Base-by-base conservation (phyloP, 345 rosid species). In the Linum trigynum region DNA sequence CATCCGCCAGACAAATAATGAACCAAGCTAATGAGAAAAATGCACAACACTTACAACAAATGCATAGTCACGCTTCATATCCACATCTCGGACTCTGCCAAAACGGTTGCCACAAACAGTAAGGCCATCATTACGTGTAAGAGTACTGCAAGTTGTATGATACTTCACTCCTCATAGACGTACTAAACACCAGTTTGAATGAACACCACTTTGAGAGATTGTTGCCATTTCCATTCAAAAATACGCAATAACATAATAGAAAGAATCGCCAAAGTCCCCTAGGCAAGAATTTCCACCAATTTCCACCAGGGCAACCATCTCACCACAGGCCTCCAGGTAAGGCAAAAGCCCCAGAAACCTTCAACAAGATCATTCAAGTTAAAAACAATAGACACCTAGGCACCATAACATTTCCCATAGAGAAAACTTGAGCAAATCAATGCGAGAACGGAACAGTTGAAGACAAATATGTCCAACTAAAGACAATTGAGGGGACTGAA, bases 361-460 rank as follows among this genome's bases (percentile, higher is more conserved):
- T 92, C 97, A 92, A 90, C 85, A 90, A 89, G 87, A 92, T 87
- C 90, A 87, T 87, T 80, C 80, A 76, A 78, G 97, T 92, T 83
- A 87, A 85, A 76, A 82, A 65, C 55, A 53, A 40, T 15, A 71
- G 12, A 69, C 12, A 69, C 38, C 75, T 72, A 67, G 67, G 69
- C 63, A 39, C 69, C 66, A 65, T 79, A 81, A 73, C 78, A 71
- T 70, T 79, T 82, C 81, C 73, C 75, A 76, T 23, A 74, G 48
- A 69, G 74, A 78, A 68, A 73, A 39, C 38, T 64, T 50, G 65
- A 67, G 75, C 68, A 71, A 72, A 77, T 62, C 67, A 75, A 71
- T 65, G 65, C 76, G 72, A 73, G 65, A 72, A 57, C 61, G 69
- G 73, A 65, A 39, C 69, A 60, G 56, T 57, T 23, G 63, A 55